phyloP scores from a whole-genome alignment of 1,284 basidiomycete species.

The Hemileia vastatrix region DNA sequence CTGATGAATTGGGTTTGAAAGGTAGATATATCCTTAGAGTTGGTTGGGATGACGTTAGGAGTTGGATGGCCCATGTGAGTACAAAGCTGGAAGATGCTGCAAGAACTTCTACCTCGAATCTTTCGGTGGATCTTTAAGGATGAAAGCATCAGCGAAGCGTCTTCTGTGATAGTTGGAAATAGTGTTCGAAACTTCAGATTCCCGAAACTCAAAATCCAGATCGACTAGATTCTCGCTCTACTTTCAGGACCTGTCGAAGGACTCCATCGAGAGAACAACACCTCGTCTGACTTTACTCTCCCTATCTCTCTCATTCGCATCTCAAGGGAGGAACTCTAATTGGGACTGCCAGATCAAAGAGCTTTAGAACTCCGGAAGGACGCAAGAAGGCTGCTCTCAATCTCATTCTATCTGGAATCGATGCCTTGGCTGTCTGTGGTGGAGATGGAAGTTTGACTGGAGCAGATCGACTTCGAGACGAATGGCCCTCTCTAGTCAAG shows the following conservation, averaged over 20 bases:
- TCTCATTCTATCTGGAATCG: conserved; percentile 87
- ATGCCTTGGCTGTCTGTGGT: conserved; percentile 89
- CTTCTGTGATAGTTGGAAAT: too few species aligned
- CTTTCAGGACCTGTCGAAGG: neutral
- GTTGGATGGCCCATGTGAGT: conserved; percentile 78
- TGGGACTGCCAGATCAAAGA: conserved; percentile 78
- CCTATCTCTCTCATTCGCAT: too few species aligned
- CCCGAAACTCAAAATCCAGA: too few species aligned
- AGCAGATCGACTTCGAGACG: conserved; percentile 80
- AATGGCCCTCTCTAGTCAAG: conserved; percentile 77
- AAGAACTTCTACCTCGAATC: too few species aligned
- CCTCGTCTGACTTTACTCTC: neutral
- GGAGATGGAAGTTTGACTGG: conserved; percentile 94
- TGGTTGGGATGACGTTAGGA: conserved; percentile 95
- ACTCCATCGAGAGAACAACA: neutral
- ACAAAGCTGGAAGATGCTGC: too few species aligned
- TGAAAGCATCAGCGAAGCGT: too few species aligned
- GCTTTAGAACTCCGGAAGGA: conserved; percentile 78
- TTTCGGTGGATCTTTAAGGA: too few species aligned
- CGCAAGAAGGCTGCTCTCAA: conserved; percentile 76
- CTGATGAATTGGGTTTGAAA: conserved; percentile 53
- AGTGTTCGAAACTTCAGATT: too few species aligned
- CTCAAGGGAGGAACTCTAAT: conserved; percentile 95
- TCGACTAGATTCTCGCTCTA: neutral
- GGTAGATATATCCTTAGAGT: conserved; percentile 90